Evolutionary conservation across 73 alveolate species (phyloP), one percentile per base, ranked within the genome.

Genomic region (Paramecium pentaurelia): DNA sequence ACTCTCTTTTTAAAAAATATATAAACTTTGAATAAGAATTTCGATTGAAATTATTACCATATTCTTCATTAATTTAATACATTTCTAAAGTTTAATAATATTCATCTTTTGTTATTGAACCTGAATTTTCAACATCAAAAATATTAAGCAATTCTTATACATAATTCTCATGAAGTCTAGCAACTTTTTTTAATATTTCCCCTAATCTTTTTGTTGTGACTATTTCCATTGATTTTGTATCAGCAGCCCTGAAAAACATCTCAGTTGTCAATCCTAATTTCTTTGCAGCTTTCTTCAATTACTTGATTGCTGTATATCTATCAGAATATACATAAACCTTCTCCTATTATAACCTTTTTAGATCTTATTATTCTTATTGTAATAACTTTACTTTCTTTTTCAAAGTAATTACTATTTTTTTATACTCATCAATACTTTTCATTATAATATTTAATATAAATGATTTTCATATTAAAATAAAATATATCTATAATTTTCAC

Each of bases 241-340:
- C 91, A 11, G 91, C 91, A 11, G 91, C 91, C 32, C 91, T 80
- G 6, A 80, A 80, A 49, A 80, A 25, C 91, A 80, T 80, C 16
- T 80, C 91, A 42, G 73, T n/a, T 32, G 71, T 80, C 27, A 80
- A 49, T 44, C 91, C 91, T 27, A 80, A 32, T 80, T 27, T 28
- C 75, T 80, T 45, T 32, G 73, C 91, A 4, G 36, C 36, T 7
- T 80, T 9, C 16, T 49, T 44, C 25, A 80, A 80, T 80, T 27
- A 42, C 22, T 80, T 49, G 0, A 80, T 28, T 45, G 58, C 88
- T 10, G 45, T 36, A 45, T 10, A 42, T 27, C 32, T 49, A 27
- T 80, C 77, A 11, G 73, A 38, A 44, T 18, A 49, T 12, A 80
- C 71, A 32, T 27, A 42, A 18, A 80, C 47, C 32, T 80, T 45